Conservation (phyloP, 805 yeast genomes). For the Candida nitratophila region DNA sequence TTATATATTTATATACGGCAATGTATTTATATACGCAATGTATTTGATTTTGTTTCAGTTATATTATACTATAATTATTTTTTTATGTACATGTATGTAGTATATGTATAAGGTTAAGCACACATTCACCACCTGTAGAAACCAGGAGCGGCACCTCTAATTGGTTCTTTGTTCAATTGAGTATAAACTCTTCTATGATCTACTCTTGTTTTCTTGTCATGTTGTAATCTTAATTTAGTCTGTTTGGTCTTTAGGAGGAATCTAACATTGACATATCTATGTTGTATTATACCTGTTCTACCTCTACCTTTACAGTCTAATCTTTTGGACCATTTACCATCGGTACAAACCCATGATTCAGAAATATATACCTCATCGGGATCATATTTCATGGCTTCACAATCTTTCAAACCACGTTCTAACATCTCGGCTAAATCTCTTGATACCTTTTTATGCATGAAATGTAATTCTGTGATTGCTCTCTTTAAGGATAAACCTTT, state of each 20-base stretch:
- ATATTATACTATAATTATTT: no score
- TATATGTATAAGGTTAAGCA: no score
- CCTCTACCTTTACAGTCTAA: constrained; percentile 87
- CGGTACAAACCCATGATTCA: constrained; percentile 89
- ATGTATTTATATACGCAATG: no score
- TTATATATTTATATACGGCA: constrained; percentile 1
- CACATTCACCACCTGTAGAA: constrained; percentile 54
- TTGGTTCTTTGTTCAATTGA: constrained; percentile 35
- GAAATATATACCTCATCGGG: constrained; percentile 61
- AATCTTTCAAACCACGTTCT: constrained; percentile 65
- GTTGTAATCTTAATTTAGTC: constrained; percentile 52
- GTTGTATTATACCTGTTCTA: constrained; percentile 70
- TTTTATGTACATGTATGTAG: constrained; percentile 1
- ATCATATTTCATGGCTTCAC: constrained; percentile 49
- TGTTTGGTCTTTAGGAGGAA: constrained; percentile 65
- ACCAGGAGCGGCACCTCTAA: constrained; percentile 44
- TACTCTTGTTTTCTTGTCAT: constrained; percentile 48
- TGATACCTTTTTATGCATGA: constrained; percentile 71
- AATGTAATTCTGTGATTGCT: constrained; percentile 91
- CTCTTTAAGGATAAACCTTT: constrained; percentile 61
- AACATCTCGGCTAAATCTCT: constrained; percentile 73
- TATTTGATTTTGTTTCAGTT: no score
- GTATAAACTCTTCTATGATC: constrained; percentile 33
- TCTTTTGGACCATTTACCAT: constrained; percentile 66
- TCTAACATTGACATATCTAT: constrained; percentile 74